Evolutionary conservation across 352 stramenopile genomes (phyloP), one percentile per base, ranked within the genome.

Genomic region (Globisporangium paddicum): DNA sequence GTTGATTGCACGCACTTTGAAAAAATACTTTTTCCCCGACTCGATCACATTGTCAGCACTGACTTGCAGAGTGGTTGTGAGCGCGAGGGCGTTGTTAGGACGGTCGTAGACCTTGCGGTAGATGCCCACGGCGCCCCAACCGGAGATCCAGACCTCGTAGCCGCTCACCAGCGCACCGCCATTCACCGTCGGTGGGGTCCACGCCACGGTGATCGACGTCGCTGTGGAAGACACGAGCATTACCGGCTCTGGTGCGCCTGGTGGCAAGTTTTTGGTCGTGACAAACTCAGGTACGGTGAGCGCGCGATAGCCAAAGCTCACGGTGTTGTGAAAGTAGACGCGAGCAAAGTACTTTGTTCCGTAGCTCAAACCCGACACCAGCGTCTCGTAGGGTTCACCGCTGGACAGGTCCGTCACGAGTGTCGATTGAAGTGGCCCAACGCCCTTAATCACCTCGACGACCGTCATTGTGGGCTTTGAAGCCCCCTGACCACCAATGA

Each of bases 61-160:
- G 2, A 85, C 97, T 25, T 70, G 68, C 7, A 98, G 61, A 18
- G 82, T 96, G 3, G 86, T 95, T 32, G 76, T 67, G 13, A 75
- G 55, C 0, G 84, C 86, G 55, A 63, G 37, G 2, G 84, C 73
- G 41, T 96, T 82, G 38, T 96, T 97, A 1, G 86, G 86, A 4
- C 96, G 96, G 63, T 99, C 93, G 64, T 98, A 99, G 21, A 98
- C 88, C 55, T 98, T 89, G 16, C 76, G 68, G 34, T 89, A 89
- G 11, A 83, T 73, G 23, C 87, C 80, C 1, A 26, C 26, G 1
- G 46, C 46, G 1, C 92, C 93, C 94, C 95, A 98, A 50, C 97
- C 89, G n/a, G 97, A 93, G 57, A 98, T 93, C 88, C 86, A 98
- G 26, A 99, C 68, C 57, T 98, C 84, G 64, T 98, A 99, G 7